Evolutionary conservation across 192 early-diverging fungal species (phyloP), one percentile per base, ranked within the genome.

Genomic region (Podila epigama): DNA sequence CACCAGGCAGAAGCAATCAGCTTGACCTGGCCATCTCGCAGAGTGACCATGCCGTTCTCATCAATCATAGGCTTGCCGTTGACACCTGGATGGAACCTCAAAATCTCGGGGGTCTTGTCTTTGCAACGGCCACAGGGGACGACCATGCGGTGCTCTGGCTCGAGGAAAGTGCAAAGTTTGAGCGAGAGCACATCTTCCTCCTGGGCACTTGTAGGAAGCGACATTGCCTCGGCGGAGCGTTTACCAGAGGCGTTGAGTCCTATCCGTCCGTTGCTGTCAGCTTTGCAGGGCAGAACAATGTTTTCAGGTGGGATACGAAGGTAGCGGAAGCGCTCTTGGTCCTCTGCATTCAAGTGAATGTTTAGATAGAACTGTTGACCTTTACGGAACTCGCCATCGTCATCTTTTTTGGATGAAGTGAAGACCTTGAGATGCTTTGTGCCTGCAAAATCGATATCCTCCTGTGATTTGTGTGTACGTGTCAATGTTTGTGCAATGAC

Each of bases 41-140:
- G 61, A 18, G 60, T 58, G 25, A 77, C 73, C 73, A 77, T 77
- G 11, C 73, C 73, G 40, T 77, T 77, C 39, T 77, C 73, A 22
- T 77, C 73, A n/a, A 77, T 77, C 73, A 77, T 77, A 6, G 73
- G 73, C 61, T 77, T 77, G 33, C 73, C 73, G 28, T 77, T 77
- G 33, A 77, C 73, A 41, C 73, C 73, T 3, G 73, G 73, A 16
- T 77, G 73, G 61, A 68, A 77, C 0, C 73, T 50, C 27, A 77
- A 40, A 50, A 77, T 77, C 61, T 77, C 73, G 5, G 73, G 73
- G 5, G 73, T 77, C 60, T 77, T 77, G 51, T 77, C 73, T 53
- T 77, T 77, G 41, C 73, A 77, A 6, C 73, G 73, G 54, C 73
- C 73, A 27, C 73, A 77, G 15, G 73, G 73, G 12, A 77, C 60